These are phyloP conservation scores for Macadamia integrifolia DNA, from an alignment of 164 flowering plant genomes.

Conservation along the genomic window DNA sequence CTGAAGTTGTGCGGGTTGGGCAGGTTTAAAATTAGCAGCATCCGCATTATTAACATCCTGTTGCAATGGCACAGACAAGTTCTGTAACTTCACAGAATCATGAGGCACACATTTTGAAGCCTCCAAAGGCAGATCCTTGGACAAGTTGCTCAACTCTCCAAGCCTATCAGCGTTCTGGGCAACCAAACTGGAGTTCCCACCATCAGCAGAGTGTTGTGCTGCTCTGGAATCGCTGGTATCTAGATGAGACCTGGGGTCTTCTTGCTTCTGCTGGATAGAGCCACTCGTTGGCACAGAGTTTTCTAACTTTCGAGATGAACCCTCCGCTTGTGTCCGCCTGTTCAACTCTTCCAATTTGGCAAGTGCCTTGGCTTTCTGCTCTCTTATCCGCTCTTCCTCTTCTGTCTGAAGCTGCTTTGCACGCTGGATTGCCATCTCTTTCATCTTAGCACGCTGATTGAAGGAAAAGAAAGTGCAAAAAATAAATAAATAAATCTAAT, in stretches of 20 bases:
- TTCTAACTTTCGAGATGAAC: conserved; percentile 33
- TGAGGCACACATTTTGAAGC: conserved; percentile 13
- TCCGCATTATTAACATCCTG: conserved; percentile 19
- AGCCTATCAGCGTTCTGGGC: conserved; percentile 7
- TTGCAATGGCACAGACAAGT: conserved; percentile 17
- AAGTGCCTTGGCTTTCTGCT: conserved; percentile 89
- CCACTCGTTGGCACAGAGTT: conserved; percentile 10
- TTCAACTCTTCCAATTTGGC: conserved; percentile 93
- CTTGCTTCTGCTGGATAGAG: conserved; percentile 27
- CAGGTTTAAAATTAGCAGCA: conserved; percentile 14
- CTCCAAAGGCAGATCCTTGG: conserved; percentile 19
- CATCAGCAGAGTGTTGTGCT: conserved; percentile 10
- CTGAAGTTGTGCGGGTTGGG: conserved; percentile 17
- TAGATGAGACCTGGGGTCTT: conserved; percentile 17
- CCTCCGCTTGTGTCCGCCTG: conserved; percentile 51
- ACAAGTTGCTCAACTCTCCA: conserved; percentile 18
- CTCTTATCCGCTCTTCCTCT: conserved; percentile 83
- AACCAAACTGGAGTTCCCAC: conserved; percentile 17
- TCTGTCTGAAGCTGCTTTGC: conserved; percentile 76
- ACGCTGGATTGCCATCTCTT: conserved; percentile 73
- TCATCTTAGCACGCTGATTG: conserved; percentile 76
- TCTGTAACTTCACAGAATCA: conserved; percentile 14
- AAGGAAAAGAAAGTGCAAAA: conserved; percentile 6
- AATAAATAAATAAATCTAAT: background rate
- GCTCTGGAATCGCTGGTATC: conserved; percentile 10